Conservation (phyloP, 768 basidiomycete genomes). For the Phlebiopsis gigantea region DNA sequence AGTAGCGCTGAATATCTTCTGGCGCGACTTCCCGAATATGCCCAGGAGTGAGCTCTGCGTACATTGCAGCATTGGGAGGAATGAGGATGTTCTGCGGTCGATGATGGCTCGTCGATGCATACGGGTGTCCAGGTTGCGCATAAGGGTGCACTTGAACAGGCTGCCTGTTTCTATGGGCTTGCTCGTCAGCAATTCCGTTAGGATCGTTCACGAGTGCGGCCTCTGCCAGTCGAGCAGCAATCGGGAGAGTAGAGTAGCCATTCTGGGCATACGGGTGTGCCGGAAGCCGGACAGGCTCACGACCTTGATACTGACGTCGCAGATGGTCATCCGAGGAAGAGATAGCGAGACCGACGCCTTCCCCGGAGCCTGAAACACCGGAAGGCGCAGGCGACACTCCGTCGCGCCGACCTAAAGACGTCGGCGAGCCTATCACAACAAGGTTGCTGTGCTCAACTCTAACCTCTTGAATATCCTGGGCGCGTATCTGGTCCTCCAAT, state of each 20-base stretch:
- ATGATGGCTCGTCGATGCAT: slow-evolving; percentile 10
- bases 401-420: slow-evolving; percentile 7
- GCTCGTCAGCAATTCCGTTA: slow-evolving; percentile 5
- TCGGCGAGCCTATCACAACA: slow-evolving; percentile 15
- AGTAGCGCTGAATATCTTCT: slow-evolving; percentile 25
- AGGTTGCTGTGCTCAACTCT: background rate
- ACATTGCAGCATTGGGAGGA: slow-evolving; percentile 14
- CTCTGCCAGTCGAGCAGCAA: background rate
- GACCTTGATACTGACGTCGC: slow-evolving; percentile 5
- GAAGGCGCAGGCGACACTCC: slow-evolving; percentile 29
- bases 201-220: background rate
- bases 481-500: slow-evolving; percentile 16
- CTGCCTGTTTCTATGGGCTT: slow-evolving; percentile 18
- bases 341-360: slow-evolving; percentile 40
- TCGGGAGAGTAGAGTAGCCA: slow-evolving; percentile 8
- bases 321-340: slow-evolving; percentile 25
- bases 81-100: slow-evolving; percentile 8
- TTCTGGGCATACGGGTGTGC: slow-evolving; percentile 34
- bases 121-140: slow-evolving; percentile 19
- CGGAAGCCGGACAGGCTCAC: slow-evolving; percentile 21
- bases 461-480: background rate
- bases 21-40: slow-evolving; percentile 25
- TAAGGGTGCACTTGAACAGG: slow-evolving; percentile 24
- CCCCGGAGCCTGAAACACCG: slow-evolving; percentile 17
- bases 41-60: slow-evolving; percentile 25